A percentile compares a stretch with the other conserved stretches of the same genome.
Conservation (phyloP, 2,329 filamentous ascomycete genomes). For the Exophiala oligosperma region DNA sequence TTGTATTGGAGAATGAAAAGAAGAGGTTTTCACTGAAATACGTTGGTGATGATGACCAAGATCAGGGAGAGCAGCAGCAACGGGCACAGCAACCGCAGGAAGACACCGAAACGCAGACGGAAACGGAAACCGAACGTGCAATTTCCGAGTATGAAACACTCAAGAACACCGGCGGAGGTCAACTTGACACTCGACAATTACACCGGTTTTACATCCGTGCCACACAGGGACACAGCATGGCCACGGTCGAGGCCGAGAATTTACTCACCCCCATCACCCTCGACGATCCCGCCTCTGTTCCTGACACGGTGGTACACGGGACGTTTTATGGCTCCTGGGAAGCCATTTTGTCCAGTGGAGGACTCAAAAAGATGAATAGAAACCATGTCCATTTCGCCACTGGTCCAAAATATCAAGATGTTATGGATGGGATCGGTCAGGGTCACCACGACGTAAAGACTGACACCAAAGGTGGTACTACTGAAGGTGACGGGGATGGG, state of each 20-base stretch:
- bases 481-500: background rate
- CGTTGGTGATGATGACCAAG: conserved; percentile 30
- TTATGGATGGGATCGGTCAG: conserved; percentile 30
- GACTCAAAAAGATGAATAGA: conserved; percentile 75
- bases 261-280: conserved; percentile 69
- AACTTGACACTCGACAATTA: conserved; percentile 45
- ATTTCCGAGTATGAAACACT: conserved; percentile 35
- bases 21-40: conserved; percentile 82
- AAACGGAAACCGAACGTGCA: conserved; percentile 36
- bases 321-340: conserved; percentile 83
- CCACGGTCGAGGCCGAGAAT: conserved; percentile 65
- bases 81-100: conserved; percentile 8
- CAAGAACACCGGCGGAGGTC: conserved; percentile 30
- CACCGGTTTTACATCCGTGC: conserved; percentile 83
- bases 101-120: conserved; percentile 26
- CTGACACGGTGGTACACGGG: conserved; percentile 74
- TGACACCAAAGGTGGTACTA: background rate
- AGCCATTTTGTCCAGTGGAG: conserved; percentile 71
- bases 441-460: background rate
- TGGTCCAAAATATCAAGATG: conserved; percentile 58
- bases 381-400: conserved; percentile 90
- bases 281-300: conserved; percentile 51
- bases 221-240: conserved; percentile 90
- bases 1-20: conserved; percentile 79
- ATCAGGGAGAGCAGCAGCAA: conserved; percentile 9